phyloP scores from a whole-genome alignment of 2,329 filamentous ascomycete species.

The Fusarium luffae region DNA sequence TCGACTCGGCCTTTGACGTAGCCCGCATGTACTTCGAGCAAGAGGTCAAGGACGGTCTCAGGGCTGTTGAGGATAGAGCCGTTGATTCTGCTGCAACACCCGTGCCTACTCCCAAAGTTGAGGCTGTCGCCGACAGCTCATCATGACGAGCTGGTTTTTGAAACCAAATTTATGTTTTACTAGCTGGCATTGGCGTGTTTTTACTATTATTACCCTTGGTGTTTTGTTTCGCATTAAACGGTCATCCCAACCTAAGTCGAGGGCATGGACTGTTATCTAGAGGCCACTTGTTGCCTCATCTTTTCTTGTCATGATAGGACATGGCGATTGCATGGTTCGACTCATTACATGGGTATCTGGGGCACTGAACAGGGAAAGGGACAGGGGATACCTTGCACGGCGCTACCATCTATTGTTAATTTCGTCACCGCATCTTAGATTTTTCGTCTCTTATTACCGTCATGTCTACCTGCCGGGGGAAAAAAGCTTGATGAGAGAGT shows the following conservation, averaged over 20 bases:
- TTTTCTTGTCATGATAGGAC: constrained; percentile 8
- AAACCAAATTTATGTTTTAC: constrained; percentile 22
- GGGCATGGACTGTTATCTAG: constrained; percentile 15
- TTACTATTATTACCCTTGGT: constrained; percentile 10
- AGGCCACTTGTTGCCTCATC: constrained; percentile 11
- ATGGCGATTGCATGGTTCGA: neutral
- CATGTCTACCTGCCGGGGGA: neutral
- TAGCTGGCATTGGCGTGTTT: constrained; percentile 19
- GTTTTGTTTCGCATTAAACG: constrained; percentile 18
- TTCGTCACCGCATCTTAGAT: constrained; percentile 33
- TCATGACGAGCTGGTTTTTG: constrained; percentile 18
- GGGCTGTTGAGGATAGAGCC: constrained; percentile 12
- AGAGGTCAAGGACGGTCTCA: constrained; percentile 25
- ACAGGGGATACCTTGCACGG: constrained; percentile 30
- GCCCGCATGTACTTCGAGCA: constrained; percentile 39
- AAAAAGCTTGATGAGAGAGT: neutral
- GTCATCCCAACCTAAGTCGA: constrained; percentile 25
- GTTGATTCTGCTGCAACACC: constrained; percentile 4
- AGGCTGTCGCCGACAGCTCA: neutral
- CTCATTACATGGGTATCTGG: constrained; percentile 2
- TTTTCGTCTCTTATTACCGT: neutral
- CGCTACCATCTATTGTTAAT: constrained; percentile 27
- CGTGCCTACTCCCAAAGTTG: constrained; percentile 6
- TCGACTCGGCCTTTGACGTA: constrained; percentile 39
- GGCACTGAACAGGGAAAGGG: constrained; percentile 21